Evolutionary conservation across 768 basidiomycete species (phyloP).

Genomic region (Mycena maculata): DNA sequence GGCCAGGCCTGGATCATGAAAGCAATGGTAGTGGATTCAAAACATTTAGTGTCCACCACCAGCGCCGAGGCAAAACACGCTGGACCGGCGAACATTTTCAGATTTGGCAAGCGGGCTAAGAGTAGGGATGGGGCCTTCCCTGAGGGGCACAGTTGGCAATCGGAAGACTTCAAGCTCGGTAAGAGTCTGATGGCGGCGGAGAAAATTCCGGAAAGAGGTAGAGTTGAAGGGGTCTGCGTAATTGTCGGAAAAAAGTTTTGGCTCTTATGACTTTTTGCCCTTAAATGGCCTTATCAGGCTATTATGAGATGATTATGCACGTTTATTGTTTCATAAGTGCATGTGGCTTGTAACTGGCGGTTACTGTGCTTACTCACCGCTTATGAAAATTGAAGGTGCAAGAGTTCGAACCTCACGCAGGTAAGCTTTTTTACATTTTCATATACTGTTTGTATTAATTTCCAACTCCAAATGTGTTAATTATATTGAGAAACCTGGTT

Average conservation of each 20-base stretch:
- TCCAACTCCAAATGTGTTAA: too few species aligned
- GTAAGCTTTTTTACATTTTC: too few species aligned
- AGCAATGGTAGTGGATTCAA: not conserved
- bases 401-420: too few species aligned
- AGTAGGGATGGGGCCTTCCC: not conserved
- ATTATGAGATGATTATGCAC: too few species aligned
- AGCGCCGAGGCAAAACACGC: not conserved
- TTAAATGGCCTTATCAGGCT: too few species aligned
- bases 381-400: too few species aligned
- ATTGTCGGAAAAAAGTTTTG: not conserved
- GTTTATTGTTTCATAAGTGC: too few species aligned
- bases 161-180: not conserved
- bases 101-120: not conserved
- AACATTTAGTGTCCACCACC: not conserved
- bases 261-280: too few species aligned
- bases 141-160: not conserved
- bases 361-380: too few species aligned
- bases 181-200: not conserved
- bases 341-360: too few species aligned
- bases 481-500: too few species aligned
- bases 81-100: not conserved
- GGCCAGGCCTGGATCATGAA: not conserved
- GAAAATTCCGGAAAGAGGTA: not conserved
- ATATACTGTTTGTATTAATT: too few species aligned
- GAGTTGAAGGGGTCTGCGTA: not conserved